These are phyloP conservation scores for Vitis hybrid DNA, from an alignment of 177 flowering plant genomes.

Conservation along the genomic window DNA sequence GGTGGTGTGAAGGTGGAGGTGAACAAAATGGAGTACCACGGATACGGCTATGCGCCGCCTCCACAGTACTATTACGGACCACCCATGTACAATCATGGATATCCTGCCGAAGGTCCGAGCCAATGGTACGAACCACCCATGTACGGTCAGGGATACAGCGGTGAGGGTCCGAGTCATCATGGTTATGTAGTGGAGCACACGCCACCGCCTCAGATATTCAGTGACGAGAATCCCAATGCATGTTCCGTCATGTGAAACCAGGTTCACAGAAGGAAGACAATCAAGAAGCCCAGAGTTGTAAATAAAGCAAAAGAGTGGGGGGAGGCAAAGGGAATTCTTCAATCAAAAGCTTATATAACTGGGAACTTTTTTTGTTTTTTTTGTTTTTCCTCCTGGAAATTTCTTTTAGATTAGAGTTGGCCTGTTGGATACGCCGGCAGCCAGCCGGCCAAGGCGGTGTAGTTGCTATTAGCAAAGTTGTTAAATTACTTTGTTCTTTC, in stretches of 20 bases:
- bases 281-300: no score
- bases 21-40: constrained; percentile 29
- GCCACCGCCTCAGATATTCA: constrained; percentile 37
- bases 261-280: not conserved
- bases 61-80: constrained; percentile 21
- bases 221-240: constrained; percentile 46
- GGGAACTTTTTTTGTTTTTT: no score
- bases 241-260: constrained; percentile 36
- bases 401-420: no score
- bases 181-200: not conserved
- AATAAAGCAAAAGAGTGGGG: no score
- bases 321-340: no score
- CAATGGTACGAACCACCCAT: constrained; percentile 8
- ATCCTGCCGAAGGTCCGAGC: constrained; percentile 5
- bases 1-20: constrained; percentile 22
- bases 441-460: no score
- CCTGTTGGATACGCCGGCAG: no score
- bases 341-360: no score
- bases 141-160: not conserved
- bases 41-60: constrained; percentile 11
- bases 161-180: constrained; percentile 1
- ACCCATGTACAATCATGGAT: constrained; percentile 4
- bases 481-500: no score
- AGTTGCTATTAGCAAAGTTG: no score
- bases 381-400: no score